Conservation (phyloP, 2,329 filamentous ascomycete species). For the Colletotrichum sidae region DNA sequence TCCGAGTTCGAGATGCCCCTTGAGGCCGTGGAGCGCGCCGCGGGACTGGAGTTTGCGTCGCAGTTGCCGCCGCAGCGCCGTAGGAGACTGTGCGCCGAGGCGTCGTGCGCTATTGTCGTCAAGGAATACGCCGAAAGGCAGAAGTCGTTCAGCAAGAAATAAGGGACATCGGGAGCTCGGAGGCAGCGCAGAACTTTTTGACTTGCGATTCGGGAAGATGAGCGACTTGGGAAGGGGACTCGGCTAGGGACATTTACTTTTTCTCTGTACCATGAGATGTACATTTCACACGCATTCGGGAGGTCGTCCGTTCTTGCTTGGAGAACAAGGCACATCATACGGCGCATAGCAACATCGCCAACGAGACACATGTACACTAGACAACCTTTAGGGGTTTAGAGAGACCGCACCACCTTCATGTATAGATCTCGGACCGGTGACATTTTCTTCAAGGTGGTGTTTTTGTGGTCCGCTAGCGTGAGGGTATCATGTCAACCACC, state of each 20-base stretch:
- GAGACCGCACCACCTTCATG: too few species aligned
- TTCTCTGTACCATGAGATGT: slow-evolving; percentile 34
- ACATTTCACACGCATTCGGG: slow-evolving; percentile 14
- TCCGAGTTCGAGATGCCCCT: slow-evolving; percentile 94
- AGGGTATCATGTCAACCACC: slow-evolving; percentile 30
- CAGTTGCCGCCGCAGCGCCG: slow-evolving; percentile 80
- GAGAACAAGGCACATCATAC: slow-evolving; percentile 23
- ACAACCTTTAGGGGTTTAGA: background rate
- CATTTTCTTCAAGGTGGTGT: background rate
- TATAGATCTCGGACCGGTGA: too few species aligned
- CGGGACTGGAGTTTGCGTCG: slow-evolving; percentile 88
- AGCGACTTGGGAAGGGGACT: background rate
- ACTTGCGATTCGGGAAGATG: background rate
- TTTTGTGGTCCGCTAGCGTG: slow-evolving; percentile 24
- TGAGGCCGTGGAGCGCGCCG: slow-evolving; percentile 91
- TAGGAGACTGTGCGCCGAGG: slow-evolving; percentile 85
- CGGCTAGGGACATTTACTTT: slow-evolving; percentile 10
- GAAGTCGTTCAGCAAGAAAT: slow-evolving; percentile 64
- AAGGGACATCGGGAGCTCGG: background rate
- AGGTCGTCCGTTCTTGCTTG: slow-evolving; percentile 14
- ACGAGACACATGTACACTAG: slow-evolving; percentile 34
- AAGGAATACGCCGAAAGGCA: slow-evolving; percentile 78
- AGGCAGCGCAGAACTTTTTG: background rate
- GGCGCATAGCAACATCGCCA: background rate
- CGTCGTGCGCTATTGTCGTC: slow-evolving; percentile 85